Conservation (phyloP, 2,329 filamentous ascomycete genomes). For the Neodidymelliopsis sp. region DNA sequence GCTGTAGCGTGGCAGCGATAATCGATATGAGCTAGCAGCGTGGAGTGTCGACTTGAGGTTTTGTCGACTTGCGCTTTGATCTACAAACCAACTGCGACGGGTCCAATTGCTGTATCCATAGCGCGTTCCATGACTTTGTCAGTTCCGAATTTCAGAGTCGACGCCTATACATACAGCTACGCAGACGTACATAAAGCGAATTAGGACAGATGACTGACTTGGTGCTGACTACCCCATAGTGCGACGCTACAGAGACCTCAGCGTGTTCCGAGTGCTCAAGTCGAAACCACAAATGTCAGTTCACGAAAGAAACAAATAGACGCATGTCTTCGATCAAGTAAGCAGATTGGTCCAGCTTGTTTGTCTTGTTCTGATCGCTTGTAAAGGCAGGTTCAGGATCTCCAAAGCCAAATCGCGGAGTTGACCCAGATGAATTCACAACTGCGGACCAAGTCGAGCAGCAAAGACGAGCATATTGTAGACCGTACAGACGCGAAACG, state of each 20-base stretch:
- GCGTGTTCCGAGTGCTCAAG: slow-evolving; percentile 98
- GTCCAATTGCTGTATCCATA: too few relatives aligned
- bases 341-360: slow-evolving; percentile 33
- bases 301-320: slow-evolving; percentile 98
- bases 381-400: slow-evolving; percentile 83
- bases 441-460: slow-evolving; percentile 69
- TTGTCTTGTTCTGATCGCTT: slow-evolving; percentile 11
- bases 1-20: too few relatives aligned
- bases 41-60: too few relatives aligned
- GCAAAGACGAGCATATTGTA: slow-evolving; percentile 56
- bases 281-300: slow-evolving; percentile 95
- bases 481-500: slow-evolving; percentile 49
- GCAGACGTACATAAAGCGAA: background rate
- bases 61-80: too few relatives aligned
- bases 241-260: slow-evolving; percentile 93
- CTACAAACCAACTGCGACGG: too few relatives aligned
- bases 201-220: background rate
- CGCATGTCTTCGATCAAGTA: slow-evolving; percentile 98
- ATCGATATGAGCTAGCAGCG: too few relatives aligned
- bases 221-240: slow-evolving; percentile 58
- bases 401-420: slow-evolving; percentile 87
- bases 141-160: too few relatives aligned
- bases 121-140: too few relatives aligned
- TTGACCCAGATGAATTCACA: slow-evolving; percentile 81
- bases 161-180: too few relatives aligned